Base-by-base conservation (phyloP, 331 rosid genomes). In the Pyrus hybrid region DNA sequence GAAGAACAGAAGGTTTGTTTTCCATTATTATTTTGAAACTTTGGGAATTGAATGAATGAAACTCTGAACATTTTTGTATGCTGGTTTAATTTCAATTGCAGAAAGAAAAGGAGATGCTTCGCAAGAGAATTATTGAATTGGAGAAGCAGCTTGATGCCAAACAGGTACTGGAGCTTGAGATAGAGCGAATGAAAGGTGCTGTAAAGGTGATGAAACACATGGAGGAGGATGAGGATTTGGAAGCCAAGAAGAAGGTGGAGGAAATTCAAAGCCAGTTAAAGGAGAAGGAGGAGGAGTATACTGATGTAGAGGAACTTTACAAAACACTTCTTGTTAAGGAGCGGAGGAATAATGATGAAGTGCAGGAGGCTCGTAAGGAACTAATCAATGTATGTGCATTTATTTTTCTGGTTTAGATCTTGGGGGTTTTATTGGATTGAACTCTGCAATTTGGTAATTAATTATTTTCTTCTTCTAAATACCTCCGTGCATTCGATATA, bases 301-400 rank as follows among this genome's bases (percentile, higher is more conserved):
- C 86, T 18, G 68, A 8, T 43, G 51, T 74, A 49, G 88, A 89
- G 56, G 80, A 23, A 21, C 85, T 87, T 32, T 85, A 81, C 53
- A 91, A 87, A 77, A 8, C 81, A 13, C 93, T 94, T 16, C 57
- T 90, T 54, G 61, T 87, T 73, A 79, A 77, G 83, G 99, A 90
- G 80, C 95, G 93, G 25, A 83, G 81, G 77, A 86, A 85, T 62
- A 94, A 94, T 73, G 97, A 94, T 11, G 96, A 91, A 82, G 80
- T 94, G 80, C 95, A 90, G 79, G 93, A 90, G 54, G 96, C 96
- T 58, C 96, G 99, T 49, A 88, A 92, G 82, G 93, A 81, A 69
- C 76, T 87, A 72, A 85, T 87, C 33, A 60, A 8, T 2, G 98
- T 90, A 86, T 23, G 86, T 32, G 63, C 20, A 12, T 25, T 43